Base-by-base conservation (phyloP, 192 early-diverging fungal genomes). In the Dimargaris verticillata region DNA sequence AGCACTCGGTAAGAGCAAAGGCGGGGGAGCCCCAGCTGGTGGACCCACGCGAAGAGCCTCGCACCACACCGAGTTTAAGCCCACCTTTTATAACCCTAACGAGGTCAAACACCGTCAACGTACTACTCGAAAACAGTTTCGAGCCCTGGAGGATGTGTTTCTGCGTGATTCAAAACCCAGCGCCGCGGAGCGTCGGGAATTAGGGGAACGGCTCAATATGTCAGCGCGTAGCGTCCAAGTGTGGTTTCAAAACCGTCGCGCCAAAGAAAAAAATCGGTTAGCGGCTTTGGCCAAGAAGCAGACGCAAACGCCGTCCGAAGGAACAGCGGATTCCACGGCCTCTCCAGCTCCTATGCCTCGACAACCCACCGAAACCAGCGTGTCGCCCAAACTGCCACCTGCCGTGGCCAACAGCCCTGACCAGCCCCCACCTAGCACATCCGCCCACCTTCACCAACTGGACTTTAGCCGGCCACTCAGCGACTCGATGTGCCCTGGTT, bases 201-300 rank as follows among this genome's bases (percentile, higher is more conserved):
- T 89, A 51, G 83, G 83, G 9, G 70, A 70, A 38, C 64, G 65
- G 15, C 70, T 89, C 20, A 62, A 70, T 44, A 89, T 89, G 87
- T 80, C 82, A 26, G 80, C 81, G 28, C 73, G 83, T 44, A 79
- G 82, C 44, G 83, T 89, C 57, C 86, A 87, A 69, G 83, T 88
- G 44, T 89, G 87, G 87, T 89, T 89, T 65, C 87, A 89, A 67
- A 89, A 89, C 72, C 72, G 85, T 24, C 79, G 88, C 44, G 88
- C 86, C 50, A 89, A 89, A 68, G 79, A 74, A 62, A 85, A 84
- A 62, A 76, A 58, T 33, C 26, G 38, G 10, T 20, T 20, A n/a
- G 49, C n/a, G 13, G 49, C 49, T n/a, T n/a, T n/a, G n/a, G n/a
- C n/a, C n/a, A n/a, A n/a, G n/a, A n/a, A n/a, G n/a, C n/a, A n/a